Evolutionary conservation across 2,329 filamentous ascomycete genomes (phyloP), one percentile per base, ranked within the genome.

Genomic region (Fusarium odoratissimum): DNA sequence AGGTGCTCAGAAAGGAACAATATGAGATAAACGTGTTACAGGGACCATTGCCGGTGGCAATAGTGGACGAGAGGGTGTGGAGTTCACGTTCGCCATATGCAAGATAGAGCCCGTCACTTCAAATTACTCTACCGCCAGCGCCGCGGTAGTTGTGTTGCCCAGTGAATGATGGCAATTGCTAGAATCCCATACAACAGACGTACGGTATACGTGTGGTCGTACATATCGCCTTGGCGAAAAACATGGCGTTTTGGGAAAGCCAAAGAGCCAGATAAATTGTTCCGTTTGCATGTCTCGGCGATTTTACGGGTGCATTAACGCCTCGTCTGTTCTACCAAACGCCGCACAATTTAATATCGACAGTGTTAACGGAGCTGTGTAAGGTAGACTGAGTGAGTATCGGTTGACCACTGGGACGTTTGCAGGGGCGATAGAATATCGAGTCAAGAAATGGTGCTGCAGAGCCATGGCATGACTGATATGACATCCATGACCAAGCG

Each of bases 231-330:
- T 42, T 42, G 33, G 60, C 58, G 44, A 59, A 41, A 69, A 57
- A 57, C 40, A 62, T 51, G 69, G 69, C 69, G 69, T 51, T 58
- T 64, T 48, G 41, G 38, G 63, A 72, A 67, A 59, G 52, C 51
- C 44, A 64, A 68, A 62, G 42, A 54, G 59, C 44, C 30, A 48
- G 48, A 49, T 52, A 38, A 46, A 65, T 52, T 48, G 69, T 72
- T 66, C 66, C 65, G 71, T 66, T 69, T 74, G 67, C 69, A 77
- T 75, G 74, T 77, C 75, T 77, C 75, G 72, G 74, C 71, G 72
- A 71, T 63, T 70, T 73, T 54, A 68, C 75, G 75, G 75, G 65
- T 72, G 70, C 48, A 76, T 69, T 74, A 57, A 55, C 63, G 59
- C 72, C 65, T 59, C 54, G 40, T 69, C 64, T 51, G 35, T 51